phyloP scores from a whole-genome alignment of 2,329 filamentous ascomycete genomes.

The Fusarium oligoseptatum region DNA sequence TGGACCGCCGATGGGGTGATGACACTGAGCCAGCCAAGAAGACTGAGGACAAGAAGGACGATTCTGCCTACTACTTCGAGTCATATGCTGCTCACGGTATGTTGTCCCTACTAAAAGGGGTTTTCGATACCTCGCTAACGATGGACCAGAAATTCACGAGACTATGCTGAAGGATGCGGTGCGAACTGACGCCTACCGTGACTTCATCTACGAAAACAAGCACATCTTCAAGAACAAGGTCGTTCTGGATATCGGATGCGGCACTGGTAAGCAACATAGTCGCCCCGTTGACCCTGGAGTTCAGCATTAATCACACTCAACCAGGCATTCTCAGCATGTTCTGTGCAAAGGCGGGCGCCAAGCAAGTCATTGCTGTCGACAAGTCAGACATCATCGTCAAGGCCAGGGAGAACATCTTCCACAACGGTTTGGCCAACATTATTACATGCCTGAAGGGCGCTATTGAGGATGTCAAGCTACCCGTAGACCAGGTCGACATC shows the following conservation, averaged over 20 bases:
- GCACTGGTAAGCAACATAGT: constrained; percentile 64
- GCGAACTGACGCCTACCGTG: constrained; percentile 90
- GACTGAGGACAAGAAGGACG: constrained; percentile 47
- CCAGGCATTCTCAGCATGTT: constrained; percentile 92
- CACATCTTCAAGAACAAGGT: constrained; percentile 86
- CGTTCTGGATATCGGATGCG: constrained; percentile 92
- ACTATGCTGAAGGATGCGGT: constrained; percentile 94
- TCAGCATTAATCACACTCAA: neutral
- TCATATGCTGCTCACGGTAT: constrained; percentile 72
- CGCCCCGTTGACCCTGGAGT: constrained; percentile 10
- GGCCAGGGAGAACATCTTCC: constrained; percentile 85
- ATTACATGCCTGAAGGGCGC: constrained; percentile 88
- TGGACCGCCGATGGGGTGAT: constrained; percentile 74
- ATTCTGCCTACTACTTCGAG: constrained; percentile 68
- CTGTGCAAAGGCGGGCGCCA: constrained; percentile 89
- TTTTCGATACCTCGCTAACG: constrained; percentile 11
- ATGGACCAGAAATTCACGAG: constrained; percentile 82
- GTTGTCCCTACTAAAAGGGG: constrained; percentile 28
- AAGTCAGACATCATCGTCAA: constrained; percentile 92
- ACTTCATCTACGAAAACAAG: constrained; percentile 95
- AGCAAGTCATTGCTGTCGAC: constrained; percentile 90
- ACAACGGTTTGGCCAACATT: constrained; percentile 79
- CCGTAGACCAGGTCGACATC: constrained; percentile 86
- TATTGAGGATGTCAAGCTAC: constrained; percentile 87
- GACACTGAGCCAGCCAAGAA: constrained; percentile 59